phyloP scores from a whole-genome alignment of 2,329 filamentous ascomycete genomes.

The Dryadomyces quercus-mongolicae region DNA sequence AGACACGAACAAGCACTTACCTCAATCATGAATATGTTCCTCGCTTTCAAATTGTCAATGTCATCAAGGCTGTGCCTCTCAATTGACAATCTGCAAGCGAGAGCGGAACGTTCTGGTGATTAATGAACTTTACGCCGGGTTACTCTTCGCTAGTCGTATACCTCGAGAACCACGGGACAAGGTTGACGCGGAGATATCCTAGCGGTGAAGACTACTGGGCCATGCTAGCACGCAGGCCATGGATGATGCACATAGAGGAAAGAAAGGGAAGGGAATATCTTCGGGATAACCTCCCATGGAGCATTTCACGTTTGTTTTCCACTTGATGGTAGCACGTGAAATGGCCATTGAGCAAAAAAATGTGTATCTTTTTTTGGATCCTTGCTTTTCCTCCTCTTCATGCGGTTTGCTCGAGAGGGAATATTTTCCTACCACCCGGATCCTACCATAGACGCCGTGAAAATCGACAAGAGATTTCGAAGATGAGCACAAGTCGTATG shows the following conservation, averaged over 20 bases:
- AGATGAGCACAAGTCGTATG: not conserved
- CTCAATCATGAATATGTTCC: constrained; percentile 53
- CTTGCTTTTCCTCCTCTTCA: constrained; percentile 13
- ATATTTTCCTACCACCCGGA: constrained; percentile 7
- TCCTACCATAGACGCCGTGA: constrained; percentile 10
- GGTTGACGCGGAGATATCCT: constrained; percentile 85
- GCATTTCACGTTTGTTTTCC: constrained; percentile 44
- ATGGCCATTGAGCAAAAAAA: constrained; percentile 53
- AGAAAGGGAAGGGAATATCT: constrained; percentile 25
- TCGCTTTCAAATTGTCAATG: constrained; percentile 75
- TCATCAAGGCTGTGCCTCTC: constrained; percentile 46
- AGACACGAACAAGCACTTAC: constrained; percentile 36
- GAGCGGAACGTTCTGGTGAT: constrained; percentile 33
- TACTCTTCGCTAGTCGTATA: constrained; percentile 88
- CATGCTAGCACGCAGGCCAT: not conserved
- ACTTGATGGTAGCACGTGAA: constrained; percentile 33
- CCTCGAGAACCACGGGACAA: constrained; percentile 65
- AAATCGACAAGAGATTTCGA: constrained; percentile 4
- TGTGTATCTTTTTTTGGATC: constrained; percentile 22
- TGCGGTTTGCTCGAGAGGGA: constrained; percentile 8
- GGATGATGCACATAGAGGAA: no score
- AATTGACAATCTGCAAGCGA: constrained; percentile 71
- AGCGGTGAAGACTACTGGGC: constrained; percentile 32
- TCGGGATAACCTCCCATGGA: constrained; percentile 69
- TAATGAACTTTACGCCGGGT: constrained; percentile 37